A percentile compares a stretch with the other conserved stretches of the same genome.
Conservation (phyloP, 768 basidiomycete genomes). For the Fistulinella prunicolor region DNA sequence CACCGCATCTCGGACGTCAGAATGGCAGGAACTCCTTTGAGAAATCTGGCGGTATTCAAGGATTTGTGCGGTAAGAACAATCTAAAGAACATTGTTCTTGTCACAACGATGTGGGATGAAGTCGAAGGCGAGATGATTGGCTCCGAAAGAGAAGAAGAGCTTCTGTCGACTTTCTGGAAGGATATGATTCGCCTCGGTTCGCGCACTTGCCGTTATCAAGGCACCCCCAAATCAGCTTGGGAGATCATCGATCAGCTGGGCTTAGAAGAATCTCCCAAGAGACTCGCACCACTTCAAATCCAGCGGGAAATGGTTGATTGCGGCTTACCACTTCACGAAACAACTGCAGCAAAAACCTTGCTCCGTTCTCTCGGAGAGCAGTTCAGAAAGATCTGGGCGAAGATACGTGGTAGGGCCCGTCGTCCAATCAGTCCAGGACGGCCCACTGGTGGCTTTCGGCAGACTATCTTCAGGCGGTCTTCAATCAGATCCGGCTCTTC, state of each 20-base stretch:
- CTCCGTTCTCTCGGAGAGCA: conserved; percentile 5
- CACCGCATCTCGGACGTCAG: conserved; percentile 15
- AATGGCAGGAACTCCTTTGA: conserved; percentile 8
- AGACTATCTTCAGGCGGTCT: not conserved
- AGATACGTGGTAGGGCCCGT: not conserved
- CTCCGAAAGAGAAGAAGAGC: conserved; percentile 11
- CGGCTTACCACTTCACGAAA: conserved; percentile 5
- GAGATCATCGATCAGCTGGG: conserved; percentile 5
- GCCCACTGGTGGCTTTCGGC: too few species aligned
- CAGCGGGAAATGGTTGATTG: conserved; percentile 19
- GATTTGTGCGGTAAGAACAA: conserved; percentile 9
- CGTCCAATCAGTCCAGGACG: not conserved
- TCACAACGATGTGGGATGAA: conserved; percentile 22
- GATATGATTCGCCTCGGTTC: conserved; percentile 14
- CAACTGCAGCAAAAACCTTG: conserved; percentile 17
- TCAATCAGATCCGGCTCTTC: not conserved
- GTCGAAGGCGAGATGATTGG: conserved; percentile 1
- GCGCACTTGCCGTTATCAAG: conserved; percentile 5
- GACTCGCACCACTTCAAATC: conserved; percentile 8
- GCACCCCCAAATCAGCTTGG: conserved; percentile 14
- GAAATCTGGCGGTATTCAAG: conserved; percentile 9
- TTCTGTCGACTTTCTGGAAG: conserved; percentile 11
- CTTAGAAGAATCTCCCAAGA: not conserved
- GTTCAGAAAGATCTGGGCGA: conserved; percentile 7
- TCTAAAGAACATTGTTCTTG: conserved; percentile 16